Base-by-base conservation (phyloP, 371 early-diverging fungal genomes). In the Catenaria anguillulae region DNA sequence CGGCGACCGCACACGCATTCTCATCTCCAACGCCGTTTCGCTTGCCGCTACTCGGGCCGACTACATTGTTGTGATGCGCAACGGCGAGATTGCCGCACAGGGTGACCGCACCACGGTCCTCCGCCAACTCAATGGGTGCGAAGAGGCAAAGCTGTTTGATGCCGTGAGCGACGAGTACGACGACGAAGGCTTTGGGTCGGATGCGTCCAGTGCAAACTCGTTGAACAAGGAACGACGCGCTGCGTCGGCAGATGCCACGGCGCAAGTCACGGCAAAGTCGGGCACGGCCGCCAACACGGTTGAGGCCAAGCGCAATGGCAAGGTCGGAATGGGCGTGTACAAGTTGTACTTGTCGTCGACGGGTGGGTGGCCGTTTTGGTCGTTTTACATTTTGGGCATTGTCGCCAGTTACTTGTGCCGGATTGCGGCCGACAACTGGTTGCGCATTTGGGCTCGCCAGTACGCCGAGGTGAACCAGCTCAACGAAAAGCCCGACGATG, bases 1-100 rank as follows among this genome's bases (percentile, higher is more conserved):
- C n/a, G 79, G 92, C 13, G 91, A 92, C 0, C 73, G 17, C 10
- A 40, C 40, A 17, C 40, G 85, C 19, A 77, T 95, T 24, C 71
- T 95, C 34, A 92, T 89, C 1, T 89, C 92, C 0, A 89, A 95
- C 60, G 67, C 70, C 12, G 68, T 71, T 5, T 72, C 78, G 6
- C 76, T 87, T 55, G 85, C 88, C 58, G 68, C 92, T 42, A 77
- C 79, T 17, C 77, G 78, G 55, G 84, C 85, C 34, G 77, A 76
- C 37, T 79, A 82, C 63, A 75, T 90, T 24, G 86, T 85, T 29
- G 79, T 82, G 24, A 63, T 92, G 67, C 67, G 77, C 13, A 77
- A 82, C 29, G 90, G 91, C 26, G 59, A 65, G 8, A 80, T 91
- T 42, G 73, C 68, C 17, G 75, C 70, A 8, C 76, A 74, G 48